These are phyloP conservation scores for Linum trigynum DNA, from an alignment of 345 rosid species.

Conservation along the genomic window DNA sequence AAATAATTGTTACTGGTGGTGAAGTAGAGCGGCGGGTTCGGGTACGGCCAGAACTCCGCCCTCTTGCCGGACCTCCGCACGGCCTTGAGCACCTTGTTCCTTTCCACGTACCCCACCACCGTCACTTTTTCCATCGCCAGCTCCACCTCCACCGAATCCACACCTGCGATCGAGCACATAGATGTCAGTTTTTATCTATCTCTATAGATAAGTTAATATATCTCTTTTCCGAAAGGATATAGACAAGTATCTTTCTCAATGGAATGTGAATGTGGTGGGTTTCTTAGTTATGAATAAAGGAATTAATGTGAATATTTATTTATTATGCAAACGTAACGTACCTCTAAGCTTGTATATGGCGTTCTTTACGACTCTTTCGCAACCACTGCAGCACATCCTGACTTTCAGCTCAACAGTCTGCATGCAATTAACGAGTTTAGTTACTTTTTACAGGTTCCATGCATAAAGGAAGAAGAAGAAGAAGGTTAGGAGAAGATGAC, in stretches of 20 bases:
- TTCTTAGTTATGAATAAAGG: too few relatives aligned
- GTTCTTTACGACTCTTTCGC: conserved; percentile 79
- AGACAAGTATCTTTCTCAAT: too few relatives aligned
- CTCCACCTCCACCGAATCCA: conserved; percentile 76
- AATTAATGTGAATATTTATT: not conserved
- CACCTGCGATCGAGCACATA: conserved; percentile 22
- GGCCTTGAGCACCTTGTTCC: conserved; percentile 72
- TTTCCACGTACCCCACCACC: conserved; percentile 73
- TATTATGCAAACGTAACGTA: conserved; percentile 14
- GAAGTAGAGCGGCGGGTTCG: conserved; percentile 75
- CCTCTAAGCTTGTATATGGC: conserved; percentile 85
- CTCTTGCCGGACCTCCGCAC: conserved; percentile 85
- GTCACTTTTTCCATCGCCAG: conserved; percentile 64
- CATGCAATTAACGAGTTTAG: not conserved
- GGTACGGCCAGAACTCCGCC: conserved; percentile 94
- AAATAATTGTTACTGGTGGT: conserved; percentile 52
- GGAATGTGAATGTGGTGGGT: too few relatives aligned
- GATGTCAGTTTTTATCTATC: too few relatives aligned
- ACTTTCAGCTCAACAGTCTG: conserved; percentile 95
- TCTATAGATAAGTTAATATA: too few relatives aligned
- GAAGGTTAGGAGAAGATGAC: too few relatives aligned
- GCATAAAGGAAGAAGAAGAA: too few relatives aligned
- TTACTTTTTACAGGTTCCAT: too few relatives aligned
- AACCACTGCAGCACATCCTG: conserved; percentile 91
- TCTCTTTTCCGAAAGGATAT: too few relatives aligned